Evolutionary conservation across 2,329 filamentous ascomycete species (phyloP).

Genomic region (Sporothrix protearum): DNA sequence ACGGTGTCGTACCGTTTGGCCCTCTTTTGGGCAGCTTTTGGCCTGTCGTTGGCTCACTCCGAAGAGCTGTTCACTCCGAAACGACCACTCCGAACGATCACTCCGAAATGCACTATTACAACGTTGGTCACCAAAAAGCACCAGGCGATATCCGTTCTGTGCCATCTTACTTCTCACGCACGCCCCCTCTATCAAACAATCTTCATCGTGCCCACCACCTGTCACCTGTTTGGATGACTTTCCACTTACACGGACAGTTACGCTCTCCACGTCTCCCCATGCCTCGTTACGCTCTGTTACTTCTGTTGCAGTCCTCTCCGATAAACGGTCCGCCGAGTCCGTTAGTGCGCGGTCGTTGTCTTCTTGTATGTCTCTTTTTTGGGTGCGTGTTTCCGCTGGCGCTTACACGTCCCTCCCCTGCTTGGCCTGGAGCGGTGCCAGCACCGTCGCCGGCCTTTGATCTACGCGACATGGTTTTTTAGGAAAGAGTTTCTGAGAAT

Average conservation of each 20-base stretch:
- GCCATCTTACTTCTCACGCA: too few relatives aligned
- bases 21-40: not conserved
- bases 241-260: slow-evolving; percentile 10
- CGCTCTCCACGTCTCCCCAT: not conserved
- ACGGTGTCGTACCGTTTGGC: not conserved
- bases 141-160: slow-evolving; percentile 2
- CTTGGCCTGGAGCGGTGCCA: not conserved
- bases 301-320: not conserved
- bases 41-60: not conserved
- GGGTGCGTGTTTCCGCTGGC: not conserved
- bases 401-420: not conserved
- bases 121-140: slow-evolving; percentile 7
- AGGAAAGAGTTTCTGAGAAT: too few relatives aligned
- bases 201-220: not conserved
- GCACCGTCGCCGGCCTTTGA: not conserved
- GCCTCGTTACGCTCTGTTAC: slow-evolving; percentile 15
- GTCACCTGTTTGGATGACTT: slow-evolving; percentile 2
- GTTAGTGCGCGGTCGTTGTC: too few relatives aligned
- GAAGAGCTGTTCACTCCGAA: too few relatives aligned
- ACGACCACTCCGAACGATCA: too few relatives aligned
- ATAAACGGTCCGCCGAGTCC: too few relatives aligned
- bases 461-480: too few relatives aligned
- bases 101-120: not conserved
- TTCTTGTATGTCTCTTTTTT: not conserved
- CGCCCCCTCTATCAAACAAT: not conserved